A percentile compares a stretch with the other conserved stretches of the same genome.
Evolutionary conservation across 2,329 filamentous ascomycete genomes (phyloP).

Genomic region (Xylariaceae sp.): DNA sequence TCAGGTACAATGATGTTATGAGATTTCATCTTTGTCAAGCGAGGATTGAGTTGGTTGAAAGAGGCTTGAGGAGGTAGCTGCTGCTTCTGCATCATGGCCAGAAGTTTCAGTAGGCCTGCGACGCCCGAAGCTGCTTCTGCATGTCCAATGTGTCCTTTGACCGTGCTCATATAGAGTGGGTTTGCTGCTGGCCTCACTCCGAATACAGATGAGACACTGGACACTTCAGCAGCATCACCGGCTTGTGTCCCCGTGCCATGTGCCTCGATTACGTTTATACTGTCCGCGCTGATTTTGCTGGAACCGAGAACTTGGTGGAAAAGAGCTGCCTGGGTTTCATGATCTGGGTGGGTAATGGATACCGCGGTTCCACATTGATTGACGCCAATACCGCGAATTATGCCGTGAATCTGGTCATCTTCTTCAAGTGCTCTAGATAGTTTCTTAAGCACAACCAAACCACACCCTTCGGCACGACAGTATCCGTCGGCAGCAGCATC

Average conservation of each 20-base stretch:
- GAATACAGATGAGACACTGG: slow-evolving; percentile 18
- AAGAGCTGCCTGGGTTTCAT: slow-evolving; percentile 25
- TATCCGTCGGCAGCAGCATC: slow-evolving; percentile 24
- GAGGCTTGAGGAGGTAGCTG: slow-evolving; percentile 33
- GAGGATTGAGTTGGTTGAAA: slow-evolving; percentile 39
- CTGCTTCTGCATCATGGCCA: slow-evolving; percentile 35
- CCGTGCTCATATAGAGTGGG: slow-evolving; percentile 42
- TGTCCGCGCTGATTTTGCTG: slow-evolving; percentile 61
- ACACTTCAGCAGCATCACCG: slow-evolving; percentile 66
- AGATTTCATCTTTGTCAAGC: slow-evolving; percentile 1
- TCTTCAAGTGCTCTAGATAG: slow-evolving; percentile 20
- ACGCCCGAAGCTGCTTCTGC: slow-evolving; percentile 37
- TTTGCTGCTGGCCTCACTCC: slow-evolving; percentile 55
- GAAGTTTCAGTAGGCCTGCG: slow-evolving; percentile 34
- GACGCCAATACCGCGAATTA: slow-evolving; percentile 23
- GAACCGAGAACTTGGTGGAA: slow-evolving; percentile 62
- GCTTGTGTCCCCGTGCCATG: slow-evolving; percentile 71
- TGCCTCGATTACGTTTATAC: slow-evolving; percentile 68
- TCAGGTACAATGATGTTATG: slow-evolving; percentile 10
- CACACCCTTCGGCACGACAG: slow-evolving; percentile 24
- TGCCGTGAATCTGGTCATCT: slow-evolving; percentile 25
- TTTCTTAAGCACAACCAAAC: slow-evolving; percentile 22
- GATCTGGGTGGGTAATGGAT: slow-evolving; percentile 35
- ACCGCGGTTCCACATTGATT: slow-evolving; percentile 28
- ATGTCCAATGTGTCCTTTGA: slow-evolving; percentile 38